phyloP scores from a whole-genome alignment of 2,329 filamentous ascomycete genomes.

The Colletotrichum australisinense region DNA sequence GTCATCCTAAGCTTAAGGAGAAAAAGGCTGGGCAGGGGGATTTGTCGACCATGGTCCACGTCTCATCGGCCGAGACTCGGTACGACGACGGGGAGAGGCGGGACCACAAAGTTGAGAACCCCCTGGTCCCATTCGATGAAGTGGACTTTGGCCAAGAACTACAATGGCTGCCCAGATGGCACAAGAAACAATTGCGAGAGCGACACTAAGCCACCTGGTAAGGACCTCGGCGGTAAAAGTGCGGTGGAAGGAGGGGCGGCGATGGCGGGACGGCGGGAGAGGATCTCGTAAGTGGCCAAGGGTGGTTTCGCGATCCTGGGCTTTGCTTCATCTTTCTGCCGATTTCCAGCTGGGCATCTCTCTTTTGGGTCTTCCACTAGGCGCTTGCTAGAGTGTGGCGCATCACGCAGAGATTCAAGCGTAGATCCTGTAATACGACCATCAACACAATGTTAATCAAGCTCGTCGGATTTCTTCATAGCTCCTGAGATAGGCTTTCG shows the following conservation, averaged over 20 bases:
- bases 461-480: background rate
- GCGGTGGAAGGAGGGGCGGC: background rate
- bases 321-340: slow-evolving; percentile 18
- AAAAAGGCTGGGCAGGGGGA: slow-evolving; percentile 21
- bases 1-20: slow-evolving; percentile 6
- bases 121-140: background rate
- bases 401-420: background rate
- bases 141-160: background rate
- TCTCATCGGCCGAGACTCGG: slow-evolving; percentile 31
- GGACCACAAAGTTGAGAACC: background rate
- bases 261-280: background rate
- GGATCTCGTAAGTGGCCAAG: slow-evolving; percentile 5
- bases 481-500: slow-evolving; percentile 9
- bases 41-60: slow-evolving; percentile 1
- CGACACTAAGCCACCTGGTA: too few relatives aligned
- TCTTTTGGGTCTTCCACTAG: background rate
- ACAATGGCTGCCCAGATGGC: background rate
- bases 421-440: background rate
- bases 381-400: background rate
- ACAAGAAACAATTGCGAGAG: slow-evolving; percentile 17
- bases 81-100: background rate
- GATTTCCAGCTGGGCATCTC: slow-evolving; percentile 12
- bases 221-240: too few relatives aligned
- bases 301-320: slow-evolving; percentile 23
- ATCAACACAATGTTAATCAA: background rate